Base-by-base conservation (phyloP, 1,139 yeast species). In the Taphrina deformans region DNA sequence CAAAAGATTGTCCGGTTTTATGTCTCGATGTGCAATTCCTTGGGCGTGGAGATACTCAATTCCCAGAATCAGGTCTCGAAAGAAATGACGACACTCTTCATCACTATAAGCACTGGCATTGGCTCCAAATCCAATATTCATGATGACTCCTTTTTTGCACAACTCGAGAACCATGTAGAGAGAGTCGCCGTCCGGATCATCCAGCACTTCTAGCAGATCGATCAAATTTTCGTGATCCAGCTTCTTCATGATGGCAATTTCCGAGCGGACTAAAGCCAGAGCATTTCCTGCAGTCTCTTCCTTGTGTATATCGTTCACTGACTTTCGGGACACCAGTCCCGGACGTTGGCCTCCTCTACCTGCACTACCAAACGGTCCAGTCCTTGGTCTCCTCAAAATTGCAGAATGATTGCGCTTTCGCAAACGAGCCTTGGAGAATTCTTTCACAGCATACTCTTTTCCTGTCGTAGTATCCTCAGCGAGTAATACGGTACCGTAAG, bases 21-120 rank as follows among this genome's bases (percentile, higher is more conserved):
- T 92, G 75, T 93, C 99, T 68, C 98, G 82, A 75, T 93, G 99
- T 18, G 93, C 88, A 56, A 93, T 89, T 1, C 97, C 98, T 74
- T 90, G 96, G 67, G 88, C 81, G 77, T 93, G 99, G 69, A 93
- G 76, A 76, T 92, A 93, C 75, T 93, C 98, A 51, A 93, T 79
- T 0, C 97, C 99, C 35, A 90, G 79, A 7, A 93, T 80, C 62
- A 93, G 91, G 72, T 93, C 97, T 69, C 97, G 80, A 72, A 93
- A 87, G 35, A 73, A 77, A 26, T 77, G 72, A 3, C 81, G 74
- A 68, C 80, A 78, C 68, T 76, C 77, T 61, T 76, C 78, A 53
- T 76, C 79, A 12, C 72, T 70, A 58, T 75, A 75, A 31, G 77
- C 75, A 52, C 72, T 45, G 86, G 73, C 2, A 87, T 83, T 76